phyloP scores from a whole-genome alignment of 164 flowering plant species.

The Chimonanthus salicifolius region DNA sequence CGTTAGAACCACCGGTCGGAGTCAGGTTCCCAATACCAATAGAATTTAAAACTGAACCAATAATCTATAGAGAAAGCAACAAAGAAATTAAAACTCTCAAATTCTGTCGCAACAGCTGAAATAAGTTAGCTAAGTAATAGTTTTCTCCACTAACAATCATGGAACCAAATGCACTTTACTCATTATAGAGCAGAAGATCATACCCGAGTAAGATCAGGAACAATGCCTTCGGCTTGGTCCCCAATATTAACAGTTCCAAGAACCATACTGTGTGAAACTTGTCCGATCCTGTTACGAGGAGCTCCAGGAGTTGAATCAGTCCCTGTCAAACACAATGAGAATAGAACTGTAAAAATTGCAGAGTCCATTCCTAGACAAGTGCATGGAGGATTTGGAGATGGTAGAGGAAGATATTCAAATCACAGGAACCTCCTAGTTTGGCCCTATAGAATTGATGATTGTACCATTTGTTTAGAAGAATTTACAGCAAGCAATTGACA shows the following conservation, averaged over 20 bases:
- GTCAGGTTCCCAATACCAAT: conserved; percentile 61
- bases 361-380: not conserved
- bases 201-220: conserved; percentile 76
- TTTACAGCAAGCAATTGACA: too few relatives aligned
- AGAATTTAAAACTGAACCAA: conserved; percentile 85
- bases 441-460: not conserved
- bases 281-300: conserved; percentile 63
- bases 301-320: conserved; percentile 50
- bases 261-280: conserved; percentile 85
- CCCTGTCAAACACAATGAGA: conserved; percentile 32
- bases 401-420: too few relatives aligned
- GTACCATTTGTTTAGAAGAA: not conserved
- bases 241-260: conserved; percentile 87
- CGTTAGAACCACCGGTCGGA: conserved; percentile 27
- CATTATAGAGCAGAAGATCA: conserved; percentile 10
- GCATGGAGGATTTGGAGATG: too few relatives aligned
- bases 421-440: too few relatives aligned
- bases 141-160: not conserved
- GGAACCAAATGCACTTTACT: not conserved
- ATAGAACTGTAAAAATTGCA: not conserved
- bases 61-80: conserved; percentile 46
- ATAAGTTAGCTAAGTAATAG: not conserved
- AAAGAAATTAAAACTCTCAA: not conserved
- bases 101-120: not conserved
- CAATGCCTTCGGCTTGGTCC: conserved; percentile 68